These are phyloP conservation scores for Paraphaeosphaeria minitans DNA, from an alignment of 2,329 filamentous ascomycete species.

Conservation along the genomic window DNA sequence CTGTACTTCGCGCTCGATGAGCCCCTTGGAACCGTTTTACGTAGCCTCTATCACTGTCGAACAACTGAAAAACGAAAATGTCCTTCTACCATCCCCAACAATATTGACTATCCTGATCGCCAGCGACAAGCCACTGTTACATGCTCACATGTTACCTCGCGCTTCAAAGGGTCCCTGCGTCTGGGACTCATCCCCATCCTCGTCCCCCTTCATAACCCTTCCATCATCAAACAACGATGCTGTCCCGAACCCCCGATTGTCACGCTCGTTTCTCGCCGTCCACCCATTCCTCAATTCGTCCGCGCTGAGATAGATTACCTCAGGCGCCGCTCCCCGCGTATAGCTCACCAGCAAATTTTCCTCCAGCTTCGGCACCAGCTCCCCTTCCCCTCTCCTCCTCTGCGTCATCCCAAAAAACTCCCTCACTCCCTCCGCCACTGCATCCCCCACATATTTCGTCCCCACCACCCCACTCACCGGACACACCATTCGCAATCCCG, in stretches of 20 bases:
- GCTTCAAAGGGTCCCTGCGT: neutral
- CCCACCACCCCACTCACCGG: neutral
- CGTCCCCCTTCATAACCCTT: neutral
- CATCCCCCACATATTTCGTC: neutral
- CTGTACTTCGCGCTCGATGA: no score
- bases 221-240: neutral
- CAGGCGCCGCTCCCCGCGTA: neutral
- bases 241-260: neutral
- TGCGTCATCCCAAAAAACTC: slow-evolving; percentile 1
- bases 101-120: neutral
- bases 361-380: neutral
- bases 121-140: neutral
- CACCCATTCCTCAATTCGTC: neutral
- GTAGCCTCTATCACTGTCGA: no score
- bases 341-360: neutral
- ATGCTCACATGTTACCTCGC: no score
- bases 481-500: neutral
- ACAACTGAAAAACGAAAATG: no score
- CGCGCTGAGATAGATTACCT: neutral
- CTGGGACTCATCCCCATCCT: no score
- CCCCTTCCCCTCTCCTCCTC: no score
- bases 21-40: no score
- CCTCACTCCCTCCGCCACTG: neutral
- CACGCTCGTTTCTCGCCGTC: neutral
- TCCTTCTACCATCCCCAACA: neutral